Base-by-base conservation (phyloP, 306 rosid species). In the Luffa aegyptiaca region DNA sequence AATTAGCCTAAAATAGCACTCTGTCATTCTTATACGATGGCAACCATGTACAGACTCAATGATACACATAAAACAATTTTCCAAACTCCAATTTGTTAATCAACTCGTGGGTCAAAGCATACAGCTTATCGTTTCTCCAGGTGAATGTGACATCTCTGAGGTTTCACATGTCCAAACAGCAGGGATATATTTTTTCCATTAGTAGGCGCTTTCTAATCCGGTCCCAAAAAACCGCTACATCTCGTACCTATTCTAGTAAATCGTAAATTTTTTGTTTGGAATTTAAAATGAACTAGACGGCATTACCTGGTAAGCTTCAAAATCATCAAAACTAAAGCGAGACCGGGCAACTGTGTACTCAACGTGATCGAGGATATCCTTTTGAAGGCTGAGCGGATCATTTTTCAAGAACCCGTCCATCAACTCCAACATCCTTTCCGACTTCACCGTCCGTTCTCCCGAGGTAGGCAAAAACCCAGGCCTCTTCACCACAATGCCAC, bases 341-440 rank as follows among this genome's bases (percentile, higher is more conserved):
- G 95, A 91, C 75, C 93, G 86, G 9, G 93, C 95, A 55, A 91
- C 90, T 2, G 95, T 91, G 58, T 89, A 89, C 90, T 91, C 95
- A 26, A 91, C 95, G 73, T 91, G 95, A 57, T 82, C 79, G 8
- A 91, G 92, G 81, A 91, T 89, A 86, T 91, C 93, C 80, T 85
- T 89, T 75, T 91, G 95, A 80, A 91, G 93, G 79, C 89, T 89
- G 12, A 87, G 46, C 26, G 95, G 90, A n/a, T 91, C 95, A 73
- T 86, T 91, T 77, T 89, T 91, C 87, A 87, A 80, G 83, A 88
- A 91, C 44, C 88, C 85, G 11, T 91, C 95, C 95, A 90, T 90
- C 73, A 90, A 79, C 76, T 80, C 75, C 58, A 86, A 89, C 95
- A 90, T 90, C 65, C 87, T 89, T 86, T 90, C 95, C 17, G 84